phyloP scores from a whole-genome alignment of 2,329 filamentous ascomycete species.

The Purpureocillium takamizusanense region DNA sequence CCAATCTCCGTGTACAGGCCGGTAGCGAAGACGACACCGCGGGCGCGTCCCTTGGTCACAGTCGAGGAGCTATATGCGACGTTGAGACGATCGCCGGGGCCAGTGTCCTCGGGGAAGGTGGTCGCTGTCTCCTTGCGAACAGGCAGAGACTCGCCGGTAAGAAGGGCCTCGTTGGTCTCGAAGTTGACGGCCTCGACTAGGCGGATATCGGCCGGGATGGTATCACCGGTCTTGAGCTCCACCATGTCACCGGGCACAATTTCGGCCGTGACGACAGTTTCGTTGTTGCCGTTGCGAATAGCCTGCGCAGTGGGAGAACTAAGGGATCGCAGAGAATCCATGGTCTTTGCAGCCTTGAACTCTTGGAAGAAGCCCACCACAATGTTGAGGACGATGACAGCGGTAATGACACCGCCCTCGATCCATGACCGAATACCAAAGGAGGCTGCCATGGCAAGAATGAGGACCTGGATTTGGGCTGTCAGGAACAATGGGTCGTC shows the following conservation, averaged over 20 bases:
- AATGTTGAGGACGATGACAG: constrained; percentile 49
- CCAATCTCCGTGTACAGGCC: constrained; percentile 55
- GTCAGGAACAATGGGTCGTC: background rate
- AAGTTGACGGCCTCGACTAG: constrained; percentile 53
- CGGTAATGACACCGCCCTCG: constrained; percentile 49
- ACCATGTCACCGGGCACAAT: constrained; percentile 51
- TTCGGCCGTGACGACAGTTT: constrained; percentile 27
- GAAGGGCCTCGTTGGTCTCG: constrained; percentile 57
- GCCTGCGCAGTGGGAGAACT: constrained; percentile 34
- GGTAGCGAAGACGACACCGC: constrained; percentile 51
- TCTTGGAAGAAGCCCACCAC: constrained; percentile 40
- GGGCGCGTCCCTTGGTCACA: constrained; percentile 51
- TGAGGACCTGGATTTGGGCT: constrained; percentile 30
- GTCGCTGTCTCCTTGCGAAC: constrained; percentile 41
- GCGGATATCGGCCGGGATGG: constrained; percentile 52
- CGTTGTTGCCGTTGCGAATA: constrained; percentile 29
- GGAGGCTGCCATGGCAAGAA: constrained; percentile 47
- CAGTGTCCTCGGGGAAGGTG: constrained; percentile 31
- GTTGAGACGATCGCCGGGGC: constrained; percentile 50
- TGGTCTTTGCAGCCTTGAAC: constrained; percentile 38
- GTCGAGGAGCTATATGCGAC: constrained; percentile 55
- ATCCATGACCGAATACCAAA: constrained; percentile 51
- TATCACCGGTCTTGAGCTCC: constrained; percentile 45
- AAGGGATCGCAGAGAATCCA: constrained; percentile 36
- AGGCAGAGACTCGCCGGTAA: constrained; percentile 56